Evolutionary conservation across 345 rosid species (phyloP).

Genomic region (Populus nigra): DNA sequence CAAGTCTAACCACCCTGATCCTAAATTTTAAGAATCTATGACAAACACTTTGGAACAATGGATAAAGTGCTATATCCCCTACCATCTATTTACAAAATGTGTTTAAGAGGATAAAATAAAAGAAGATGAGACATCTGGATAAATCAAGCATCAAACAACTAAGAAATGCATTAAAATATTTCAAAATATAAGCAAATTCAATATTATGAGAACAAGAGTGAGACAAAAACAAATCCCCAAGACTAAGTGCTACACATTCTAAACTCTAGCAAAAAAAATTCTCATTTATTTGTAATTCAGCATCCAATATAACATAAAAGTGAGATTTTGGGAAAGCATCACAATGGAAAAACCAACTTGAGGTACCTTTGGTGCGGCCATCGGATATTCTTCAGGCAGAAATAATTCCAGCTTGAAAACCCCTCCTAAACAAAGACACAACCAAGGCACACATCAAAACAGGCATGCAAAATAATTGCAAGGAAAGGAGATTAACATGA

Average conservation of each 20-base stretch:
- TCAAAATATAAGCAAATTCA: not conserved
- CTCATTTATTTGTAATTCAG: not conserved
- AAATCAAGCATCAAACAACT: not conserved
- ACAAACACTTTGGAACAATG: not conserved
- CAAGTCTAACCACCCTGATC: not conserved
- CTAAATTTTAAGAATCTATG: not conserved
- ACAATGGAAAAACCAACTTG: not conserved
- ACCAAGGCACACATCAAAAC: conserved; percentile 7
- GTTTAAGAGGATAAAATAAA: not conserved
- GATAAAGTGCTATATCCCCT: not conserved
- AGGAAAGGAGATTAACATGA: not conserved
- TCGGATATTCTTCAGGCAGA: conserved; percentile 99
- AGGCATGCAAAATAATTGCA: not conserved
- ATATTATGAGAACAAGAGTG: not conserved
- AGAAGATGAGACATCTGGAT: not conserved
- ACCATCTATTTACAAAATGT: not conserved
- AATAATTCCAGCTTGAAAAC: conserved; percentile 98
- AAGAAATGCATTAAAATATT: not conserved
- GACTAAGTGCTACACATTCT: not conserved
- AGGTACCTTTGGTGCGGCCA: conserved; percentile 97
- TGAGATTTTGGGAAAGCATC: not conserved
- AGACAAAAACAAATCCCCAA: not conserved
- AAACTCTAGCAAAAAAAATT: not conserved
- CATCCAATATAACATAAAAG: not conserved
- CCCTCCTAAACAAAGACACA: conserved; percentile 56